Evolutionary conservation across 1,284 basidiomycete species (phyloP).

Genomic region (Trametes sp.): DNA sequence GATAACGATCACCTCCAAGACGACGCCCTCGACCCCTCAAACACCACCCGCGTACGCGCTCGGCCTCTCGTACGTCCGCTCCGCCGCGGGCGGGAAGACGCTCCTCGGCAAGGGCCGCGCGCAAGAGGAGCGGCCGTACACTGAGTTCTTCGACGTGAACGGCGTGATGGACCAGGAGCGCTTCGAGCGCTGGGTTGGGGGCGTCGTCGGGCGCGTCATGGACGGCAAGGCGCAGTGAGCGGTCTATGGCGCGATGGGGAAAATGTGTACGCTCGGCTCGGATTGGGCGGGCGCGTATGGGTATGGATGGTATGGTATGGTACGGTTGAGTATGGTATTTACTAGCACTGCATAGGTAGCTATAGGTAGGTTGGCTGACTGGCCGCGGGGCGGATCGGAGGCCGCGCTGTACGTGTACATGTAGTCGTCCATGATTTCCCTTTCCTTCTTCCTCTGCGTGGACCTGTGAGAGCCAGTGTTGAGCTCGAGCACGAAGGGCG

Average conservation of each 20-base stretch:
- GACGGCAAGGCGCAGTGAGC: constrained; percentile 36
- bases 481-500: no score
- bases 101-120: constrained; percentile 71
- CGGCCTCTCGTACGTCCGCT: constrained; percentile 72
- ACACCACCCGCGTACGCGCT: constrained; percentile 69
- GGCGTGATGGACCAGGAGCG: constrained; percentile 73
- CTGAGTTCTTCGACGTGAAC: constrained; percentile 73
- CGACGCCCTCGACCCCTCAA: constrained; percentile 54
- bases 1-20: constrained; percentile 75
- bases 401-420: constrained; percentile 18
- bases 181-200: constrained; percentile 79
- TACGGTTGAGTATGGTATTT: constrained; percentile 10
- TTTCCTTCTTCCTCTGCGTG: background rate
- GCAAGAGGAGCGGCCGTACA: constrained; percentile 60
- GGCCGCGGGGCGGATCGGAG: background rate
- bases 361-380: constrained; percentile 3
- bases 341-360: constrained; percentile 10
- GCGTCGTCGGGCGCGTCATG: constrained; percentile 57
- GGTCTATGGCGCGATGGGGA: background rate
- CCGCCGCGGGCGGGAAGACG: constrained; percentile 79
- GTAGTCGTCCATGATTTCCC: constrained; percentile 11
- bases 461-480: no score
- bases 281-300: background rate
- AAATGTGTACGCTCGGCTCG: constrained; percentile 3
- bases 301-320: constrained; percentile 6